Conservation (phyloP, 768 basidiomycete species). For the Macrolepiota fuliginosa region DNA sequence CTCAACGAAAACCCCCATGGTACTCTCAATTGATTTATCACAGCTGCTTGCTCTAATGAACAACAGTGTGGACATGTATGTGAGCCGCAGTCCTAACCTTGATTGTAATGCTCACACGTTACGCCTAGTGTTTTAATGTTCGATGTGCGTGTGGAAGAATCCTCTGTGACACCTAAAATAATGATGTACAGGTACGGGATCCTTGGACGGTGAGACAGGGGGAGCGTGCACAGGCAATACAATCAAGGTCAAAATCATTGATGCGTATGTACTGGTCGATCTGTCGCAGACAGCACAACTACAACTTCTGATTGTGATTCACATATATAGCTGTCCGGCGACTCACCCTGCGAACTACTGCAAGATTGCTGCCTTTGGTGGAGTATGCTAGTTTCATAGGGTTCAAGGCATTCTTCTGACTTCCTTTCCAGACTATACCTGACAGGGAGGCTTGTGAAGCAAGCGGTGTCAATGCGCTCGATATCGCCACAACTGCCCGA, state of each 20-base stretch:
- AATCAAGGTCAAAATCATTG: conserved; percentile 32
- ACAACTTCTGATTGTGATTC: conserved; percentile 1
- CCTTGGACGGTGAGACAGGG: conserved; percentile 22
- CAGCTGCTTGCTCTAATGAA: conserved; percentile 15
- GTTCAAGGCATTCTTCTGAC: neutral
- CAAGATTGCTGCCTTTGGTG: conserved; percentile 25
- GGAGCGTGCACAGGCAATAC: conserved; percentile 27
- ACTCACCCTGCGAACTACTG: conserved; percentile 35
- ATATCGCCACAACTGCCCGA: conserved; percentile 31
- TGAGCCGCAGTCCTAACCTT: neutral
- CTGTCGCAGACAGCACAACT: neutral
- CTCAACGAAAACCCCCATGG: neutral
- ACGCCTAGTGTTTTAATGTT: conserved; percentile 24
- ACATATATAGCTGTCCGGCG: conserved; percentile 22
- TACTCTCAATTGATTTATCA: neutral
- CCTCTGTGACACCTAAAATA: neutral
- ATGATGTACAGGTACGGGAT: conserved; percentile 18
- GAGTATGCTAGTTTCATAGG: conserved; percentile 14
- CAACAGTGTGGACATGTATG: conserved; percentile 15
- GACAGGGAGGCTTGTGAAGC: conserved; percentile 29
- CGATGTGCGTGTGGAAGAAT: conserved; percentile 16
- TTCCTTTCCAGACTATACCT: conserved; percentile 20
- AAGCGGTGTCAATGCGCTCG: conserved; percentile 27
- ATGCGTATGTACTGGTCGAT: conserved; percentile 17
- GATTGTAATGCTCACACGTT: neutral